Evolutionary conservation across 2,329 filamentous ascomycete species (phyloP).

Genomic region (Gaeumannomyces sp.): DNA sequence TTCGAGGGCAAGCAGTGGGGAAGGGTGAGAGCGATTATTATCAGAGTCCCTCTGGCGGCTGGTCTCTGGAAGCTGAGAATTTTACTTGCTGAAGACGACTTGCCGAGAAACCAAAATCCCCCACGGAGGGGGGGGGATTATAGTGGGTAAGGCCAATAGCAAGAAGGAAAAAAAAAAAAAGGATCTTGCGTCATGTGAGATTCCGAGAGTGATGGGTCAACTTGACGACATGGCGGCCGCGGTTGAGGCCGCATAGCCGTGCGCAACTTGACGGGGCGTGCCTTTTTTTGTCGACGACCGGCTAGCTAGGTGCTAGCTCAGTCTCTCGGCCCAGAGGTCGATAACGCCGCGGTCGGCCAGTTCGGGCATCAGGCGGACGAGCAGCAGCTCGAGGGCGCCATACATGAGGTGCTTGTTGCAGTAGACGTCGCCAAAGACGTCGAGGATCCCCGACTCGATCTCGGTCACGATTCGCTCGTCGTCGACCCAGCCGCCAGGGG

Average conservation of each 20-base stretch:
- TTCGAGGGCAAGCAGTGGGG: too few species aligned
- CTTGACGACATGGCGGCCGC: too few species aligned
- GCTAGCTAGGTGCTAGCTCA: constrained; percentile 27
- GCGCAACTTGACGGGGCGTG: too few species aligned
- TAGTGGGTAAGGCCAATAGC: neutral
- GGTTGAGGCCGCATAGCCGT: too few species aligned
- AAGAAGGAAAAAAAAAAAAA: constrained; percentile 4
- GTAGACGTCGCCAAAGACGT: constrained; percentile 74
- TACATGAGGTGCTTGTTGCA: constrained; percentile 92
- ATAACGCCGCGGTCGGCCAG: constrained; percentile 63
- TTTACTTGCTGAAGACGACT: too few species aligned
- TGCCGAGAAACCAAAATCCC: too few species aligned
- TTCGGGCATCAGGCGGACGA: constrained; percentile 82
- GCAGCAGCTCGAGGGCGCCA: constrained; percentile 69
- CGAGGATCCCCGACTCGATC: constrained; percentile 59
- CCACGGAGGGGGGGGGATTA: too few species aligned
- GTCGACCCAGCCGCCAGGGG: constrained; percentile 19
- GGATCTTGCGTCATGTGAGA: neutral
- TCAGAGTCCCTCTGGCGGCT: too few species aligned
- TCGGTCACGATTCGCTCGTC: constrained; percentile 47
- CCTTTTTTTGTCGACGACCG: too few species aligned
- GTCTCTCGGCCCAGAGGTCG: constrained; percentile 68
- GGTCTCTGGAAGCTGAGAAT: too few species aligned
- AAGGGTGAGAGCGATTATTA: too few species aligned
- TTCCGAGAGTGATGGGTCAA: too few species aligned